Conservation (phyloP, 768 basidiomycete genomes). For the Tricholomella constricta region DNA sequence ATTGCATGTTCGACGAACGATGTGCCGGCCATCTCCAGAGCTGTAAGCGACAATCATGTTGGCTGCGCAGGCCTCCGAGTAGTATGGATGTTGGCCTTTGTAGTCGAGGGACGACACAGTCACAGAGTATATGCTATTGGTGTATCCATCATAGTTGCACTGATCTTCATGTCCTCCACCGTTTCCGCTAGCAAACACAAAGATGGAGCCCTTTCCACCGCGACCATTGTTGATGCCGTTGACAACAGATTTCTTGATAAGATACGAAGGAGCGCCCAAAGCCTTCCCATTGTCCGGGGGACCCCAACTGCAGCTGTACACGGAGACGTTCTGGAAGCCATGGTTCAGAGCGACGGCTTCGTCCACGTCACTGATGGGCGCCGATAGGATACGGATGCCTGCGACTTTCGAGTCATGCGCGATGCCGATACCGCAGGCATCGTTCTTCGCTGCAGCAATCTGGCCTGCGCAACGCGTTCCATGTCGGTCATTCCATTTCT, state of each 20-base stretch:
- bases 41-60: conserved; percentile 96
- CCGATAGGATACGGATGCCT: conserved; percentile 94
- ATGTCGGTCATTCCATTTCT: conserved; percentile 87
- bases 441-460: conserved; percentile 89
- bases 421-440: conserved; percentile 92
- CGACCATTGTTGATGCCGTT: conserved; percentile 93
- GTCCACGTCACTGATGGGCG: conserved; percentile 91
- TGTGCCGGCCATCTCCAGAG: conserved; percentile 89
- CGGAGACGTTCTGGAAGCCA: conserved; percentile 85
- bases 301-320: conserved; percentile 98
- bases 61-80: conserved; percentile 95
- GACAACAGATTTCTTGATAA: conserved; percentile 91
- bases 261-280: conserved; percentile 91
- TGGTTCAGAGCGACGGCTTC: conserved; percentile 95
- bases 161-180: conserved; percentile 90
- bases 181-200: conserved; percentile 97
- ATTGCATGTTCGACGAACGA: conserved; percentile 57
- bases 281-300: conserved; percentile 92
- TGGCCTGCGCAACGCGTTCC: conserved; percentile 98
- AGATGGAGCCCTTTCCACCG: conserved; percentile 87
- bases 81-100: conserved; percentile 91
- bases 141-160: conserved; percentile 99
- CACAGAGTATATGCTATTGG: conserved; percentile 94
- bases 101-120: conserved; percentile 95
- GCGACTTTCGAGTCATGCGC: conserved; percentile 90